These are phyloP conservation scores for Balamuthia mandrillaris DNA, from an alignment of 208 protist species.

Conservation along the genomic window DNA sequence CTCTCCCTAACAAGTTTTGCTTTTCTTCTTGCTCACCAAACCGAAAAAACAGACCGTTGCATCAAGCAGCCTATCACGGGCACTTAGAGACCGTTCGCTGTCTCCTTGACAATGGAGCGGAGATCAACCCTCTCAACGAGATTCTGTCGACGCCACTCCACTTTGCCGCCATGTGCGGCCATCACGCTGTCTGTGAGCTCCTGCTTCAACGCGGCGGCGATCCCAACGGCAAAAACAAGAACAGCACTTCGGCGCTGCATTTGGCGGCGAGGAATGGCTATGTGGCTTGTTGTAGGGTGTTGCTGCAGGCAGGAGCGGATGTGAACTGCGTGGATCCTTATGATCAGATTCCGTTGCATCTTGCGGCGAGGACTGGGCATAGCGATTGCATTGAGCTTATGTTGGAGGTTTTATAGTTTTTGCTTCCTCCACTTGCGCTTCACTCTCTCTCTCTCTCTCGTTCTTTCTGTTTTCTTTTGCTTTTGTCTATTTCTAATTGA, in stretches of 20 bases:
- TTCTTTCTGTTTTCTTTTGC: too few species aligned
- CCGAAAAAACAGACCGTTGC: background rate
- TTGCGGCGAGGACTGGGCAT: conserved; percentile 5
- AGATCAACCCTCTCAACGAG: background rate
- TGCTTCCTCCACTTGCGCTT: too few species aligned
- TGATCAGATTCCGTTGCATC: conserved; percentile 12
- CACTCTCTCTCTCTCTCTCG: too few species aligned
- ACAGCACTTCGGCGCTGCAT: conserved; percentile 1
- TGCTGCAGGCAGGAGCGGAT: conserved; percentile 5
- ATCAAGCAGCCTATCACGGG: conserved; percentile 25
- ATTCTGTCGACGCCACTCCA: conserved; percentile 9
- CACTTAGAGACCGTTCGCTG: background rate
- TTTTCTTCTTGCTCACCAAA: background rate
- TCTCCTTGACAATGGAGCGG: background rate
- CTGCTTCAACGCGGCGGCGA: background rate
- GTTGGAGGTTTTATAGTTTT: background rate
- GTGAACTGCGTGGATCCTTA: background rate
- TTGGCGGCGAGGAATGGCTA: conserved; percentile 25
- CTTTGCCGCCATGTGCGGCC: conserved; percentile 33
- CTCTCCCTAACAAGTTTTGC: background rate
- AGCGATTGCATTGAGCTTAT: conserved; percentile 13
- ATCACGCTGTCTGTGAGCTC: background rate
- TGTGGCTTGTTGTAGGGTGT: background rate
- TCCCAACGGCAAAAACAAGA: conserved; percentile 19
- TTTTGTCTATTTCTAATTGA: background rate